Evolutionary conservation across 768 basidiomycete species (phyloP), one percentile per base, ranked within the genome.

Genomic region (Podaxis pistillaris): DNA sequence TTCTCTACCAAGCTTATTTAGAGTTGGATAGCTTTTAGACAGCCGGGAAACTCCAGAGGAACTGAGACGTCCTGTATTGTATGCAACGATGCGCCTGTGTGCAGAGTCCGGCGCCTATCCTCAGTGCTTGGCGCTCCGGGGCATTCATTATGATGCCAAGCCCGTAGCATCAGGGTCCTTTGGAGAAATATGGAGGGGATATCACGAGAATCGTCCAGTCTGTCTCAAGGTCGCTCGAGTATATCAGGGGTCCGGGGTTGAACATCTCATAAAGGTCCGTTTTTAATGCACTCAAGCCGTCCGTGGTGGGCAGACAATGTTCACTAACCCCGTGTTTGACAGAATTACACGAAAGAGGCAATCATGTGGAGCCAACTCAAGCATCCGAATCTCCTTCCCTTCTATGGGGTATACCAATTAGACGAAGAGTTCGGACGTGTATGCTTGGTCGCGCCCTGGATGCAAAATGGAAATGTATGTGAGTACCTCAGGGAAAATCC

Each of bases 101-200:
- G 60, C 63, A 30, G 65, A 62, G 58, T 71, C 74, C 7, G 67
- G 67, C 4, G 64, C 68, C 2, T 70, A 72, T 54, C 74, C 75
- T 7, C 60, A 68, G 11, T 72, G 71, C 40, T 67, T 75, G 26
- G 49, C 64, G 1, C 63, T 71, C 12, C 58, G 46, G n/a, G 70
- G 62, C 12, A 57, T 71, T 17, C 62, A 55, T 1, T 60, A 66
- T 19, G 58, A 65, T 0, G 61, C 65, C 4, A 50, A 55, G 5
- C 62, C 69, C 1, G 59, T 66, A 1, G 59, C 71, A 0, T 58
- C 63, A 17, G 74, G 74, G 2, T 56, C 66, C n/a, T 75, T 73
- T 58, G 68, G 71, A 12, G 74, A 75, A 11, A 68, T 75, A n/a
- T 74, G 71, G 67, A 71, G 55, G 57, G 71, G 70, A 1, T 8